Percentiles rank a stretch among this genome's conserved stretches.
Evolutionary conservation across 208 protist species (phyloP).

Genomic region (Leishmania tropica): DNA sequence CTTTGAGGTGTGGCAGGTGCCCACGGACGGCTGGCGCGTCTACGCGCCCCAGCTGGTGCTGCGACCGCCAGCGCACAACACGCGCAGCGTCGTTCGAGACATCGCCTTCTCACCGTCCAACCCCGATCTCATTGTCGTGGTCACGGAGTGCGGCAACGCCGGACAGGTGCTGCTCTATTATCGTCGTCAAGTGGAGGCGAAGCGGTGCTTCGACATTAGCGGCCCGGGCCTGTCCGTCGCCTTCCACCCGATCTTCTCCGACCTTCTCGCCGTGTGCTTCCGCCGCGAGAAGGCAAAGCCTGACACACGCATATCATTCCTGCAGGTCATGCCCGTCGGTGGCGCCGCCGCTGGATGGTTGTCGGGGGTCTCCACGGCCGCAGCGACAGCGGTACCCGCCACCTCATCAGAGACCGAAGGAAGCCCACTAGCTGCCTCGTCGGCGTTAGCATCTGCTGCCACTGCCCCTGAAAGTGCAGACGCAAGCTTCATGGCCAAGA

Average conservation of each 20-base stretch:
- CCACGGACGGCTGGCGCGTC: slow-evolving; percentile 39
- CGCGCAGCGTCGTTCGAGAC: slow-evolving; percentile 56
- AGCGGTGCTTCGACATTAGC: slow-evolving; percentile 44
- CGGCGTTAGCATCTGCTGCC: neutral
- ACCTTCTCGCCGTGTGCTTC: slow-evolving; percentile 80
- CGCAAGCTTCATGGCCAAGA: neutral
- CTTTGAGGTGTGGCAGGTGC: slow-evolving; percentile 87
- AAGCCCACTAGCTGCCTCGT: neutral
- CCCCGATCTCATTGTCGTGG: slow-evolving; percentile 73
- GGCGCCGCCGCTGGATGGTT: neutral
- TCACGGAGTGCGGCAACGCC: slow-evolving; percentile 53
- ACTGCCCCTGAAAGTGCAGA: neutral
- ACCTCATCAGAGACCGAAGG: neutral
- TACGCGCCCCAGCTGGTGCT: slow-evolving; percentile 69
- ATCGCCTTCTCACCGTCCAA: slow-evolving; percentile 81
- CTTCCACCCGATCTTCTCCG: slow-evolving; percentile 82
- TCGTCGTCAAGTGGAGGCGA: slow-evolving; percentile 65
- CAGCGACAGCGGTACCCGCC: neutral
- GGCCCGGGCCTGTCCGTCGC: slow-evolving; percentile 59
- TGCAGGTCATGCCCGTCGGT: slow-evolving; percentile 15
- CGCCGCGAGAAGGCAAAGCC: slow-evolving; percentile 69
- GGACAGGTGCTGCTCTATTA: slow-evolving; percentile 82
- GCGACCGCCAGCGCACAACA: slow-evolving; percentile 66
- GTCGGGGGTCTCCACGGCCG: neutral
- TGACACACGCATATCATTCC: slow-evolving; percentile 71